phyloP scores from a whole-genome alignment of 23 red algal genomes.

The Gracilaria gracilis region DNA sequence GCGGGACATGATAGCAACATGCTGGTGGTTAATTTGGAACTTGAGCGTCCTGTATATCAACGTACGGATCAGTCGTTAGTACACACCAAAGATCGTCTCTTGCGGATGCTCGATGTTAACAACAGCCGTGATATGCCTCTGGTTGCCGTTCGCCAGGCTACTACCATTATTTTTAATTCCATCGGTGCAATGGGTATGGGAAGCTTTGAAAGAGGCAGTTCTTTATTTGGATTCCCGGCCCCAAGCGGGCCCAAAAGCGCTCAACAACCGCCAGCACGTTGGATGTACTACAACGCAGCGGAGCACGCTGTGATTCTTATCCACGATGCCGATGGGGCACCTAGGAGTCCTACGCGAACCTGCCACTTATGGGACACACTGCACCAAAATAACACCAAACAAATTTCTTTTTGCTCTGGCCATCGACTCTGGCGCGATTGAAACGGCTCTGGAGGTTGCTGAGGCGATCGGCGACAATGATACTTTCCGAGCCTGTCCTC shows the following conservation, averaged over 20 bases:
- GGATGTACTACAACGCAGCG: constrained; percentile 81
- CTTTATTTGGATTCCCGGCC: constrained; percentile 12
- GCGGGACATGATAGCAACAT: constrained; percentile 95
- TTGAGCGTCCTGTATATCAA: constrained; percentile 91
- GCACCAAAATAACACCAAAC: no score
- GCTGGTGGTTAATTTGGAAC: constrained; percentile 96
- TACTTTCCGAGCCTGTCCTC: constrained; percentile 72
- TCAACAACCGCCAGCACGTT: constrained; percentile 68
- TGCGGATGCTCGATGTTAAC: constrained; percentile 92
- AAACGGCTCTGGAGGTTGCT: constrained; percentile 90
- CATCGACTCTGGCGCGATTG: constrained; percentile 88
- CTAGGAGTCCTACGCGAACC: constrained; percentile 83
- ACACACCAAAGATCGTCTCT: constrained; percentile 89
- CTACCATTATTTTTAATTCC: constrained; percentile 77
- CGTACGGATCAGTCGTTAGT: constrained; percentile 65
- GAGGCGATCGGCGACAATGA: constrained; percentile 83
- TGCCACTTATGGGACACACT: constrained; percentile 64
- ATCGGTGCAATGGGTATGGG: constrained; percentile 67
- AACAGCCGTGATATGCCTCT: constrained; percentile 92
- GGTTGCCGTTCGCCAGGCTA: constrained; percentile 68
- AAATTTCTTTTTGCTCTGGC: constrained; percentile 96
- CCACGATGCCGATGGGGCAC: constrained; percentile 88
- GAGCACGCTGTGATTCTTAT: constrained; percentile 90
- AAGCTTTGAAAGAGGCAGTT: constrained; percentile 19
- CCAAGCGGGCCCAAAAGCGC: background rate